These are phyloP conservation scores for Collybia nuda DNA, from an alignment of 768 basidiomycete species.

Conservation along the genomic window DNA sequence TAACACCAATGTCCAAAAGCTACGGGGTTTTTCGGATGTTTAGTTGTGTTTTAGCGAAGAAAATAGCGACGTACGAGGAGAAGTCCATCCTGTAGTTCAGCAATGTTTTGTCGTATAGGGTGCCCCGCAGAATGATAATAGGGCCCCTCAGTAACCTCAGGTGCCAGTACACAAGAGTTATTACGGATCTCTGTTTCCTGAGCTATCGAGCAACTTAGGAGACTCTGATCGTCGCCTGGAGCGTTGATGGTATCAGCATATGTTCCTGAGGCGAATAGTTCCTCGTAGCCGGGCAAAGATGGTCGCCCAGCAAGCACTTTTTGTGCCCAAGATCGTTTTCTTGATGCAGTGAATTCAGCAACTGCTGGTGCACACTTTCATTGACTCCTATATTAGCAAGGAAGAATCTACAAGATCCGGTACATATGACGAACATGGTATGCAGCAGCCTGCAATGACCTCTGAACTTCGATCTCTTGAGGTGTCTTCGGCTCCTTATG, in stretches of 20 bases:
- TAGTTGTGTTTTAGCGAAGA: neutral
- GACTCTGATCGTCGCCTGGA: constrained; percentile 24
- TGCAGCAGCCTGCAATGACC: constrained; percentile 49
- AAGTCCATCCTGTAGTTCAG: constrained; percentile 50
- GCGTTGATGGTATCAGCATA: constrained; percentile 30
- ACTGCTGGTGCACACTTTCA: constrained; percentile 52
- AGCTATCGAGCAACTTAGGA: constrained; percentile 47
- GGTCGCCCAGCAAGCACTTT: constrained; percentile 41
- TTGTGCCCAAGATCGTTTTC: constrained; percentile 47
- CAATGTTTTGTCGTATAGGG: constrained; percentile 53
- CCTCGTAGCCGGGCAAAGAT: constrained; percentile 34
- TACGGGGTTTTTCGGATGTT: constrained; percentile 12
- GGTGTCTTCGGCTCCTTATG: constrained; percentile 45
- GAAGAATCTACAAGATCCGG: neutral
- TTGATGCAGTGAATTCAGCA: constrained; percentile 47
- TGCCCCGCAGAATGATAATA: constrained; percentile 52
- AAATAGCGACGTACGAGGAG: constrained; percentile 34
- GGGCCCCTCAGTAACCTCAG: constrained; percentile 54
- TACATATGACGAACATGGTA: constrained; percentile 39
- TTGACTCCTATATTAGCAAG: neutral
- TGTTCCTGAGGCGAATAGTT: constrained; percentile 40
- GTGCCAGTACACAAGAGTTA: constrained; percentile 53
- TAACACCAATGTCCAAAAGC: constrained; percentile 57
- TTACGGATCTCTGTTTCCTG: constrained; percentile 49
- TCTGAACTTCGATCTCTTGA: constrained; percentile 46